Base-by-base conservation (phyloP, 345 rosid genomes). In the Hypericum androsaemum region DNA sequence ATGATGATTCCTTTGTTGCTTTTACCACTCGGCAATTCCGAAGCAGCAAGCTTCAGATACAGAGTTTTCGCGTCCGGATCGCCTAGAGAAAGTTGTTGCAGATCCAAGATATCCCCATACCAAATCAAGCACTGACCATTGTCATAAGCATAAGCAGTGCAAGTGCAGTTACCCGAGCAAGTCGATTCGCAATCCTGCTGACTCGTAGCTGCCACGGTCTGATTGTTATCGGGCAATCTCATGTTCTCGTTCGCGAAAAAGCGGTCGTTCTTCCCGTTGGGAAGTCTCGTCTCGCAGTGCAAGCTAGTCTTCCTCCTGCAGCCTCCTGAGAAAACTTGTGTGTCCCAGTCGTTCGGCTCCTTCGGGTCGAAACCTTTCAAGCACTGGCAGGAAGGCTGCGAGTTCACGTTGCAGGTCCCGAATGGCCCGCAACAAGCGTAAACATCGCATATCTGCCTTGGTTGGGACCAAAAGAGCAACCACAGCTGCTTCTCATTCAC, bases 381-480 rank as follows among this genome's bases (percentile, higher is more conserved):
- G 47, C 95, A 86, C 4, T 12, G 36, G 17, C 95, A 85, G 70
- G 57, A 78, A 41, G 76, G 77, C 58, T 62, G 45, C 8, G 70
- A 63, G 0, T 57, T 59, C 8, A 61, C 80, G 4, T 37, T 69
- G 58, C 97, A 86, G 48, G 57, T 64, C 39, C 90, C 88, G 50
- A 74, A 82, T 22, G 81, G 62, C 14, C 97, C 94, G 61, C 97
- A 89, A 37, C 54, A 80, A 8, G 68, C 74, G 43, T 81, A 65
- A 14, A 89, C 95, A 41, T 83, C 65, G n/a, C 97, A 86, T 41
- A 75, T 88, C 53, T 67, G 70, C 16, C 74, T 68, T n/a, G 88
- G 97, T 46, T 67, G 74, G 40, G 90, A 65, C 88, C 95, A 83
- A 40, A 81, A 80, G 58, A 77, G 41, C 64, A 59, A 77, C 97